Evolutionary conservation across 257 asterid species (phyloP).

Genomic region (Solanum pinnatisectum): DNA sequence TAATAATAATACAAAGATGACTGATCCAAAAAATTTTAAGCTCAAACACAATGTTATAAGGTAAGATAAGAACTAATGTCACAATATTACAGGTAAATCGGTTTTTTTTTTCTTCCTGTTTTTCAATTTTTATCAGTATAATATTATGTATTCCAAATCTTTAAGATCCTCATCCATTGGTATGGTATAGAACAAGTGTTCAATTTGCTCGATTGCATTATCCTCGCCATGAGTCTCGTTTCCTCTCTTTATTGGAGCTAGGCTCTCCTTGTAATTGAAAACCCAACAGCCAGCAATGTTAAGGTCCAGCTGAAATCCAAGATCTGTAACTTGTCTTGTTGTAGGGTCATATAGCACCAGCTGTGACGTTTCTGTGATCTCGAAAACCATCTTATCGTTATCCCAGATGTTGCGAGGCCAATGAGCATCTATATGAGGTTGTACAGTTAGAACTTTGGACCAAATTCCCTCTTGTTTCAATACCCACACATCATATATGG

Average conservation of each 20-base stretch:
- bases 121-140: not conserved
- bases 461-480: not conserved
- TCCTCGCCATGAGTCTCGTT: slow-evolving; percentile 5
- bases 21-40: not conserved
- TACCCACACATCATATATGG: not conserved
- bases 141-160: not conserved
- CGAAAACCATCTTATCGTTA: not conserved
- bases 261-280: not conserved
- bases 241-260: slow-evolving; percentile 3
- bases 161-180: not conserved
- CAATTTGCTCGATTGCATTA: not conserved
- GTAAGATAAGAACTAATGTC: not conserved
- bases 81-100: not conserved
- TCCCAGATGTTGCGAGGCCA: not conserved
- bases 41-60: not conserved
- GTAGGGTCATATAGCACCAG: not conserved
- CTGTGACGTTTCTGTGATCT: not conserved
- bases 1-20: not conserved
- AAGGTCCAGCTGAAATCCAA: not conserved
- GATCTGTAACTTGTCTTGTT: not conserved
- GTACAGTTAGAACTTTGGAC: not conserved
- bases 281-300: not conserved
- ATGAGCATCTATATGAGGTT: not conserved
- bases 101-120: not conserved
- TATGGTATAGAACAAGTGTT: not conserved